These are phyloP conservation scores for Aureobasidium sp. DNA, from an alignment of 2,329 filamentous ascomycete genomes.

Conservation along the genomic window DNA sequence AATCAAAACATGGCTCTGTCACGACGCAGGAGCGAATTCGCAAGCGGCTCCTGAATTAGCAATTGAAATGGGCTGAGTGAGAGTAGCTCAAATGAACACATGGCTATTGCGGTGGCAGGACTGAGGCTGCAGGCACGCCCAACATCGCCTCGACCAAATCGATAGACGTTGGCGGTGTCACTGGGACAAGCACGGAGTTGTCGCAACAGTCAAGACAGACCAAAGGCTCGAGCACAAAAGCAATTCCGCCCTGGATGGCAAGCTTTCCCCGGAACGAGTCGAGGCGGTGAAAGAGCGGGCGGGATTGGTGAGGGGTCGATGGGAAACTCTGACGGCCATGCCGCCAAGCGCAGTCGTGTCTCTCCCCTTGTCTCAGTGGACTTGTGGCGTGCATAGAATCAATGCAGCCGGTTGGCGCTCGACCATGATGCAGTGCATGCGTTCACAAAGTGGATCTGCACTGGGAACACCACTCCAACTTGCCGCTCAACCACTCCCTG, in stretches of 20 bases:
- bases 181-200: conserved; percentile 5
- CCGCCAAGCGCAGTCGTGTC: conserved; percentile 5
- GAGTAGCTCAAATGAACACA: conserved; percentile 7
- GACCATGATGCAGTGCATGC: conserved; percentile 16
- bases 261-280: conserved; percentile 12
- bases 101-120: conserved; percentile 10
- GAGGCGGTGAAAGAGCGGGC: conserved; percentile 11
- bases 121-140: background rate
- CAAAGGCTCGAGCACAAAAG: conserved; percentile 6
- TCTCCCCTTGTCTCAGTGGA: conserved; percentile 14
- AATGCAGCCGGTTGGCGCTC: conserved; percentile 16
- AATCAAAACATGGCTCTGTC: conserved; percentile 13
- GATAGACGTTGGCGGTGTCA: conserved; percentile 4
- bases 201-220: background rate
- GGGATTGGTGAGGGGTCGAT: conserved; percentile 12
- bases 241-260: background rate
- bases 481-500: background rate
- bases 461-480: background rate
- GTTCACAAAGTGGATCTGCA: conserved; percentile 8
- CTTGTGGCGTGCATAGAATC: conserved; percentile 10
- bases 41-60: conserved; percentile 11
- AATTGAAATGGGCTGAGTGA: conserved; percentile 2
- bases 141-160: conserved; percentile 2
- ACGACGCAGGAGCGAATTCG: background rate
- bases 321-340: background rate